Evolutionary conservation across 495 filamentous ascomycete species (phyloP).

Genomic region (Tetracladium marchalianum): DNA sequence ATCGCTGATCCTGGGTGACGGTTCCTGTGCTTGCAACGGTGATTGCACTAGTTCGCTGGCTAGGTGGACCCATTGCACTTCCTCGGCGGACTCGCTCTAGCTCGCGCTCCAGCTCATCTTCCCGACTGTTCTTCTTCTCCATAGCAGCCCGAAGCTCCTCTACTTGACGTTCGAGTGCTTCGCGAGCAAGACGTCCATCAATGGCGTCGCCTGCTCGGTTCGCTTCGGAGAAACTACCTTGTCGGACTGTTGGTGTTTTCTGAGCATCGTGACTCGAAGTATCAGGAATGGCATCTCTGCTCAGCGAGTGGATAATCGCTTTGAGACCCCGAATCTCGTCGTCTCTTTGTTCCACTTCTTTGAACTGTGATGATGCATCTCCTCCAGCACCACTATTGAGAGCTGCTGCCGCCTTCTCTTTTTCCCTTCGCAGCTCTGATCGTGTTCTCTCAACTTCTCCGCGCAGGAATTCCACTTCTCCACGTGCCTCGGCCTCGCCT

Average conservation of each 20-base stretch:
- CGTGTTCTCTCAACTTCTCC: slow-evolving; percentile 94
- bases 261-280: slow-evolving; percentile 20
- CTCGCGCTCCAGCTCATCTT: slow-evolving; percentile 87
- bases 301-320: slow-evolving; percentile 94
- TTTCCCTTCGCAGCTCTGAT: slow-evolving; percentile 77
- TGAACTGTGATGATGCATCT: slow-evolving; percentile 28
- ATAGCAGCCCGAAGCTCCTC: slow-evolving; percentile 60
- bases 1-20: slow-evolving; percentile 33
- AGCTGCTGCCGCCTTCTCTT: slow-evolving; percentile 71
- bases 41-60: slow-evolving; percentile 37
- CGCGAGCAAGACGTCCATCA: slow-evolving; percentile 42
- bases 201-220: slow-evolving; percentile 37
- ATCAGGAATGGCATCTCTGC: slow-evolving; percentile 41
- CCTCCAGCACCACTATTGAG: slow-evolving; percentile 26
- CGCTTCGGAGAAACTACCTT: slow-evolving; percentile 26
- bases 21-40: slow-evolving; percentile 40
- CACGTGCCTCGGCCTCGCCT: slow-evolving; percentile 93
- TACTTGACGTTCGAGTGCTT: slow-evolving; percentile 67
- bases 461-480: slow-evolving; percentile 91
- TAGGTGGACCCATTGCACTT: slow-evolving; percentile 18
- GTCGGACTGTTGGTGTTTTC: slow-evolving; percentile 30
- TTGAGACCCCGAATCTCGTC: slow-evolving; percentile 96
- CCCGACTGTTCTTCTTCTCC: slow-evolving; percentile 61
- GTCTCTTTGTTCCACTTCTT: slow-evolving; percentile 86
- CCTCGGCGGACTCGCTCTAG: slow-evolving; percentile 54